Evolutionary conservation across 768 basidiomycete genomes (phyloP), one percentile per base, ranked within the genome.

Genomic region (Leccinum sublutescens): DNA sequence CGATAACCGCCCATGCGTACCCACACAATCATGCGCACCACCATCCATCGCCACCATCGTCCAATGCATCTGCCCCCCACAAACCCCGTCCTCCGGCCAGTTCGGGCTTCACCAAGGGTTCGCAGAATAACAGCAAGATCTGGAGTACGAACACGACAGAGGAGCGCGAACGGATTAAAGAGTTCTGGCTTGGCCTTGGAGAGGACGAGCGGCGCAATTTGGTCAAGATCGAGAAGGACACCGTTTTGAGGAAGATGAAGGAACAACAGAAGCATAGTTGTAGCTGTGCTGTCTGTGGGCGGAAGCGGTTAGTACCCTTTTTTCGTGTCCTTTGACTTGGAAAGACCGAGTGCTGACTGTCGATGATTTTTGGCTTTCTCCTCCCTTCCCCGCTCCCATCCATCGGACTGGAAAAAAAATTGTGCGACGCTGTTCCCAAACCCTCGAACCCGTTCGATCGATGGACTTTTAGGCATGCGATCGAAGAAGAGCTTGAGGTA

Each of bases 401-500:
- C 59, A 65, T 71, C 58, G 55, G 62, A 58, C 53, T 45, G 56
- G 31, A 45, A 61, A 72, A 61, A 71, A 64, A 56, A 59, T 21
- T 40, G 9, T 56, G 27, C 61, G 25, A 33, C 50, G 40, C 25
- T 47, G 31, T 56, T 40, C 51, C 55, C 60, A 25, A 61, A 54
- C 58, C 34, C 57, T 55, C 52, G 45, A 57, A 60, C 55, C 64
- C 58, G 33, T 50, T 68, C 50, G 53, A 57, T 64, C 62, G 55
- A 61, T 48, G 65, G 60, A 43, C 54, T 49, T 64, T 67, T 70
- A 95, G 93, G 68, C 89, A 90, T 80, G 95, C 95, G 64, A 98
- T 99, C 81, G 97, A 99, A 82, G 93, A 95, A 80, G 97, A 99
- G 82, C 90, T 99, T 77, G 94, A 98, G 82, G 93, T 95, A 80